These are phyloP conservation scores for Candida pseudoviswanathii DNA, from an alignment of 1,139 yeast genomes.

Conservation along the genomic window DNA sequence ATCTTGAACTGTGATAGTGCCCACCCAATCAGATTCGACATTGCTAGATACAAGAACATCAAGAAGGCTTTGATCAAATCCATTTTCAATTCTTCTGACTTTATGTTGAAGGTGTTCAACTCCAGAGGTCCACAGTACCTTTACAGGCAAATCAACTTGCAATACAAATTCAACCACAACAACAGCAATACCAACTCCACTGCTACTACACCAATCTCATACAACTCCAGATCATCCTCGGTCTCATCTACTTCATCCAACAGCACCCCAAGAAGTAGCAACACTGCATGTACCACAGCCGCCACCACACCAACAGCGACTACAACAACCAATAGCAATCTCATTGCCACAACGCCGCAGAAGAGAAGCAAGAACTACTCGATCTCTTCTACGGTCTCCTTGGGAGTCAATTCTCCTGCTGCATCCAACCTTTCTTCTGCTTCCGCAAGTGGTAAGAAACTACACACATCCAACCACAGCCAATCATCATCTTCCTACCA, in stretches of 20 bases:
- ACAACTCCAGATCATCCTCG: constrained; percentile 8
- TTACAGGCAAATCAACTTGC: constrained; percentile 24
- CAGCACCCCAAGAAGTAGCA: background rate
- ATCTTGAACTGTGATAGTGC: constrained; percentile 11
- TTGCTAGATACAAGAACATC: constrained; percentile 28
- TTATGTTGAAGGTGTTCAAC: constrained; percentile 33
- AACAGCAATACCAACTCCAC: background rate
- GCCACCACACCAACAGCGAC: constrained; percentile 3
- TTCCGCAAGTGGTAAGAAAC: constrained; percentile 5
- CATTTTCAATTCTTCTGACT: constrained; percentile 35
- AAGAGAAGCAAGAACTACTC: constrained; percentile 9
- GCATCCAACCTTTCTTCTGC: constrained; percentile 1
- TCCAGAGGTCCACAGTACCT: constrained; percentile 40
- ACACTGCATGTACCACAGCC: constrained; percentile 3
- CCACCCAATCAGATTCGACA: constrained; percentile 21
- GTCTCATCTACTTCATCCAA: constrained; percentile 7
- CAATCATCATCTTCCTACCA: background rate
- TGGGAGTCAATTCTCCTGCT: constrained; percentile 1
- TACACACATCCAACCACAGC: constrained; percentile 5
- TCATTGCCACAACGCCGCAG: constrained; percentile 7
- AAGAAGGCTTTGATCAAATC: constrained; percentile 36
- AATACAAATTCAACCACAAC: constrained; percentile 17
- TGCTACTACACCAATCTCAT: constrained; percentile 3
- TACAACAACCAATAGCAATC: background rate
- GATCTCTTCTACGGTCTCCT: constrained; percentile 1